These are phyloP conservation scores for Trichoderma gamsii DNA, from an alignment of 495 filamentous ascomycete genomes.

Conservation along the genomic window DNA sequence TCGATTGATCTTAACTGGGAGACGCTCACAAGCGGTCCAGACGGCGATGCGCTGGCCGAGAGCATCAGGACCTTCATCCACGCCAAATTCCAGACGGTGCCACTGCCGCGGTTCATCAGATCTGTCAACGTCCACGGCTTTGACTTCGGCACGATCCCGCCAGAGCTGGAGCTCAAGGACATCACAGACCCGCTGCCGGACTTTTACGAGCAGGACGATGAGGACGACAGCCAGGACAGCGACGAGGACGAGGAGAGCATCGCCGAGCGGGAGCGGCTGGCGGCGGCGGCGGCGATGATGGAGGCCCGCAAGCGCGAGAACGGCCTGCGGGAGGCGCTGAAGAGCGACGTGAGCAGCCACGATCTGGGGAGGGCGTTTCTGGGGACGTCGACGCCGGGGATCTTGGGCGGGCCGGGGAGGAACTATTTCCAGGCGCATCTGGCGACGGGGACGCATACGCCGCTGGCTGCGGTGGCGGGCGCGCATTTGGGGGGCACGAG, in stretches of 20 bases:
- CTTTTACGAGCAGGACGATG: slow-evolving; percentile 79
- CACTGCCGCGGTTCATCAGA: slow-evolving; percentile 91
- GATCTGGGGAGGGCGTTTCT: slow-evolving; percentile 60
- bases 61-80: slow-evolving; percentile 90
- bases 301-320: slow-evolving; percentile 16
- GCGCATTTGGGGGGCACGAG: slow-evolving; percentile 32
- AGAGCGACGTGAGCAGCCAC: slow-evolving; percentile 23
- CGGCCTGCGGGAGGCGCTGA: slow-evolving; percentile 6
- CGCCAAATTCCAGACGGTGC: slow-evolving; percentile 84
- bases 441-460: slow-evolving; percentile 74
- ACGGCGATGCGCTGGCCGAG: slow-evolving; percentile 75
- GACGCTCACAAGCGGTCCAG: slow-evolving; percentile 79
- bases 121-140: slow-evolving; percentile 92
- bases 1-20: slow-evolving; percentile 97
- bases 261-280: slow-evolving; percentile 31
- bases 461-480: slow-evolving; percentile 79
- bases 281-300: slow-evolving; percentile 19
- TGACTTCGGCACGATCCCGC: slow-evolving; percentile 77
- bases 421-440: slow-evolving; percentile 86
- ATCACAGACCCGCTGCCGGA: slow-evolving; percentile 92
- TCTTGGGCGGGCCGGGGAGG: slow-evolving; percentile 79
- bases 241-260: slow-evolving; percentile 29
- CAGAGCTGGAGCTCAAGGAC: slow-evolving; percentile 87
- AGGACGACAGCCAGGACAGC: slow-evolving; percentile 29
- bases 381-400: slow-evolving; percentile 64